Evolutionary conservation across 495 filamentous ascomycete species (phyloP).

Genomic region (Penicillium longicatenatum): DNA sequence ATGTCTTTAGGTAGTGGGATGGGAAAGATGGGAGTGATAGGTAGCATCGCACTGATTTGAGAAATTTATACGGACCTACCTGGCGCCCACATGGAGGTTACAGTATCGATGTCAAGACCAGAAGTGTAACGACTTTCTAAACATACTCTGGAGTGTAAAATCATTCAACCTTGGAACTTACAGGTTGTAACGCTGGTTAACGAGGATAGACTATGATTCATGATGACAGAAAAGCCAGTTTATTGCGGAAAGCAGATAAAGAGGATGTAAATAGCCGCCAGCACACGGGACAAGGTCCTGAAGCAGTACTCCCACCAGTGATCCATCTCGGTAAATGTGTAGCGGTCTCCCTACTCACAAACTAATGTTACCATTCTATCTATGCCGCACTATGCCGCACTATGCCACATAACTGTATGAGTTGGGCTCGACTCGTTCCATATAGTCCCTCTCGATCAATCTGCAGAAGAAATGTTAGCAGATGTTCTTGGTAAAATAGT

Average conservation of each 20-base stretch:
- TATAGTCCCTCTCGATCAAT: constrained; percentile 94
- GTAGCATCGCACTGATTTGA: too few species aligned
- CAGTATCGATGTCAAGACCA: too few species aligned
- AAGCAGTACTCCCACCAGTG: neutral
- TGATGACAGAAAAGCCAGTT: neutral
- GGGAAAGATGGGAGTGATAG: too few species aligned
- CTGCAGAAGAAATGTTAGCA: constrained; percentile 41
- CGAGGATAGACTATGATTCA: neutral
- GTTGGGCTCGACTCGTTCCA: constrained; percentile 79
- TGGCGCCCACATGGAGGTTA: too few species aligned
- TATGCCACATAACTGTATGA: constrained; percentile 84
- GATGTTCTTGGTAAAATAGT: neutral
- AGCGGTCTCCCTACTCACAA: too few species aligned
- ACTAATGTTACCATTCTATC: neutral
- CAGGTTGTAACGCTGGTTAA: neutral
- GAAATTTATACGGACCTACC: too few species aligned
- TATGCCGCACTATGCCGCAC: too few species aligned
- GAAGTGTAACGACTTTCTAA: too few species aligned
- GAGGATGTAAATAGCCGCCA: neutral
- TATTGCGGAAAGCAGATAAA: neutral
- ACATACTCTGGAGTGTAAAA: too few species aligned
- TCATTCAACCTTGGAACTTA: too few species aligned
- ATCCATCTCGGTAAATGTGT: neutral
- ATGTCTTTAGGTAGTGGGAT: too few species aligned
- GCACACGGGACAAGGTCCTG: neutral